Base-by-base conservation (phyloP, 208 protist genomes). In the Naegleria gruberi region DNA sequence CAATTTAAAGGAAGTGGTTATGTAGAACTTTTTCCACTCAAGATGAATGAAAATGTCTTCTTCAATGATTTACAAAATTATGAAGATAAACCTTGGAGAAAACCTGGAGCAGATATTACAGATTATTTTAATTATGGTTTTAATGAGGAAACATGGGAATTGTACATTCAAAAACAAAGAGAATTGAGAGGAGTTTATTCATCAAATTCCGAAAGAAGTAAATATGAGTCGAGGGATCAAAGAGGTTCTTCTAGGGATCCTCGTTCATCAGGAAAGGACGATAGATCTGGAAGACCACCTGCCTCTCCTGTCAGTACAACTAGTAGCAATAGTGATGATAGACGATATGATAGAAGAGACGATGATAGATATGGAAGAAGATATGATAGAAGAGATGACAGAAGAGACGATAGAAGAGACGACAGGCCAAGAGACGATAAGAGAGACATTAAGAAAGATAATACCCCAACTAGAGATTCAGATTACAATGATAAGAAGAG, bases 41-140 rank as follows among this genome's bases (percentile, higher is more conserved):
- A 90, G n/a, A 45, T 90, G n/a, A 77, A 90, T 77, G 8, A 15
- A 1, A 3, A 30, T 40, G 44, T 91, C 10, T 93, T 46, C 85
- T 45, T 86, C 34, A 77, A 83, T 10, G 91, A 93, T 46, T 34
- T 92, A 6, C 91, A 93, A n/a, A 41, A 57, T 40, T 87, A 90
- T 46, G 89, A 90, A 85, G 92, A 94, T 41, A 92, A 92, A 45
- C 92, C 92, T 15, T 94, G 92, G 92, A 90, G 74, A 81, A 89
- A 92, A 43, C 93, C 93, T 44, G 92, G 91, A 44, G 93, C 90
- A 4, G 89, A 94, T 90, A 65, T 93, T 4, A 47, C 92, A 34
- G 93, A 94, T 57, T 94, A 94, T 89, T 94, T 94, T 73, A 94
- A 94, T 90, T 94, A 94, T 85, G 93, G 93, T 26, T 94, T 94